These are phyloP conservation scores for Solanum habrochaites DNA, from an alignment of 257 asterid species.

Conservation along the genomic window DNA sequence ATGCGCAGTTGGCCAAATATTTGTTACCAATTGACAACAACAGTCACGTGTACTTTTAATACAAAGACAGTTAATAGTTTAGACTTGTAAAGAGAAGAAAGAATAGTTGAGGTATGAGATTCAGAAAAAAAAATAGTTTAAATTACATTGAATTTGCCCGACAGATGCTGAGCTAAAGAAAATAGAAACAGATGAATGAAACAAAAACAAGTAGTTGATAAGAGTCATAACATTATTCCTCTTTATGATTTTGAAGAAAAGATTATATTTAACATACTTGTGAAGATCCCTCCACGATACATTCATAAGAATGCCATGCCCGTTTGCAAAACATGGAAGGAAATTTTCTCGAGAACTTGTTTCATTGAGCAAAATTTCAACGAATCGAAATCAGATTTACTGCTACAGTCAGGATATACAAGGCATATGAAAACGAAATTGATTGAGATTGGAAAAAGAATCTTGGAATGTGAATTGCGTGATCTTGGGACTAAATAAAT, in stretches of 20 bases:
- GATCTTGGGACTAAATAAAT: background rate
- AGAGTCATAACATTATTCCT: background rate
- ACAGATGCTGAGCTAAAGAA: background rate
- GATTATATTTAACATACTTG: background rate
- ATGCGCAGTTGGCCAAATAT: no score
- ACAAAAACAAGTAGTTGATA: background rate
- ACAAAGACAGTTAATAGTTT: background rate
- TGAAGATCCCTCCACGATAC: background rate
- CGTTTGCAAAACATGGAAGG: constrained; percentile 3
- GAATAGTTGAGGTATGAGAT: background rate
- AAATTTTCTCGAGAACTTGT: background rate
- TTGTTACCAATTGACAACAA: background rate
- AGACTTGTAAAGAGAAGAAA: background rate
- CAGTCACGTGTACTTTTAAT: no score
- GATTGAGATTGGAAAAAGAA: background rate
- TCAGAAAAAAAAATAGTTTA: no score
- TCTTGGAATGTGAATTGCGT: background rate
- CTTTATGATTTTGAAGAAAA: background rate
- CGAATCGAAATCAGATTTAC: background rate
- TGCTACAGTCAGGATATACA: background rate
- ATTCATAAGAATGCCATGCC: background rate
- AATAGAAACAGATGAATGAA: background rate
- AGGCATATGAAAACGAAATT: background rate
- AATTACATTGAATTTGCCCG: background rate
- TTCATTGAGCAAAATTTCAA: background rate